Base-by-base conservation (phyloP, 345 rosid genomes). In the Eucalyptus regnans region DNA sequence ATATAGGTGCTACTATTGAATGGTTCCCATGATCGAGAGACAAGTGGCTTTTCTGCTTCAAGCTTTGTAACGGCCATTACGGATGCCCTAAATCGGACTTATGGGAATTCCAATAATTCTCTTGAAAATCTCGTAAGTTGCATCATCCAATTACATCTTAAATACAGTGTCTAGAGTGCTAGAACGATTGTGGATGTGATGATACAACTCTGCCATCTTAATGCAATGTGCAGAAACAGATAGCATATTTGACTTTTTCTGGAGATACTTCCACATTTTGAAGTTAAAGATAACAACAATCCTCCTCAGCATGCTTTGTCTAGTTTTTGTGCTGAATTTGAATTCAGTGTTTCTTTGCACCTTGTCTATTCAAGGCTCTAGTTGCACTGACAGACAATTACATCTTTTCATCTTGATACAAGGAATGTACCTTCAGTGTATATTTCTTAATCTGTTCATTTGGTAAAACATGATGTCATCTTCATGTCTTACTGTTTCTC, bases 21-120 rank as follows among this genome's bases (percentile, higher is more conserved):
- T 84, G 96, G 99, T 88, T 91, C 94, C 3, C 95, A 91, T 92
- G 99, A 97, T 93, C 93, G 99, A 41, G 99, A 97, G 94, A 96
- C 99, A 31, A 92, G 89, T 86, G 95, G 94, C 89, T 96, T 96
- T 91, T 92, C 97, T 88, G 97, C 98, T 88, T 97, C 98, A 6
- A 94, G 92, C 91, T 97, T 96, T 93, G 96, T 97, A 51, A 94
- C 94, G 88, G 97, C 97, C 89, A 92, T 97, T 88, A 91, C 97
- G 2, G 96, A 96, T 89, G 97, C 97, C 91, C 92, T 97, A 71
- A 97, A 96, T 91, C 92, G 96, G 86, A 94, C 94, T 54, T 92
- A 95, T 90, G 97, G 99, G 89, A 96, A 95, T 94, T 90, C 94
- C 86, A 94, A 91, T 48, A 91, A 94, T 41, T 93, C 93, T 62